Evolutionary conservation across 805 yeast species (phyloP).

Genomic region (Candida suzukii): DNA sequence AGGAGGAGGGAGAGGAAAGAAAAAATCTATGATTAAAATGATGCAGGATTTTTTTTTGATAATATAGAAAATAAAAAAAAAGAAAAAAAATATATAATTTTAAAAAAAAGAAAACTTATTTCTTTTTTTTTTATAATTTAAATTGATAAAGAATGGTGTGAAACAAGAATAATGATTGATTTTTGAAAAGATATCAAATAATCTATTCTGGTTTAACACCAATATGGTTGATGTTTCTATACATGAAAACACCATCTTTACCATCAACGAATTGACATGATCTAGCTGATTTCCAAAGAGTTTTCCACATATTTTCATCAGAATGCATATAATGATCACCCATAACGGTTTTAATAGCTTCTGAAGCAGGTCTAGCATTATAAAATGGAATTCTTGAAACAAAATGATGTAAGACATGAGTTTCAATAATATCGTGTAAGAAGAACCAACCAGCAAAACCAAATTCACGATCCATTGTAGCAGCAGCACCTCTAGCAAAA

Average conservation of each 20-base stretch:
- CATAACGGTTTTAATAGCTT: conserved; percentile 75
- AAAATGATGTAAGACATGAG: conserved; percentile 84
- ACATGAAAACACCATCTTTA: conserved; percentile 65
- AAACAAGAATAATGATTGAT: too few relatives aligned
- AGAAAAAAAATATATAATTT: too few relatives aligned
- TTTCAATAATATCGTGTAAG: conserved; percentile 86
- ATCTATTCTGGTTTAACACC: conserved; percentile 31
- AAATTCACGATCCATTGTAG: conserved; percentile 79
- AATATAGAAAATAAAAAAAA: too few relatives aligned
- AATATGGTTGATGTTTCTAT: conserved; percentile 58
- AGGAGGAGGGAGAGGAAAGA: too few relatives aligned
- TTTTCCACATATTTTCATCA: conserved; percentile 67
- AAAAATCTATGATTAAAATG: too few relatives aligned
- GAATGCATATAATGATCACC: conserved; percentile 67
- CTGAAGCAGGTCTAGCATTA: conserved; percentile 76
- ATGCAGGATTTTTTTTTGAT: too few relatives aligned
- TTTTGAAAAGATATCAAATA: not conserved
- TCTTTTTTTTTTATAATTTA: too few relatives aligned
- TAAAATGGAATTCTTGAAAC: conserved; percentile 82
- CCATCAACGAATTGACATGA: conserved; percentile 71
- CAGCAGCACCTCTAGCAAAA: conserved; percentile 85
- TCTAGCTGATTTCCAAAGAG: conserved; percentile 58
- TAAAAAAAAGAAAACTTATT: too few relatives aligned
- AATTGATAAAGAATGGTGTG: too few relatives aligned
- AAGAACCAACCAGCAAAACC: conserved; percentile 72